Base-by-base conservation (phyloP, 2,329 filamentous ascomycete species). In the Plectosphaerella plurivora region DNA sequence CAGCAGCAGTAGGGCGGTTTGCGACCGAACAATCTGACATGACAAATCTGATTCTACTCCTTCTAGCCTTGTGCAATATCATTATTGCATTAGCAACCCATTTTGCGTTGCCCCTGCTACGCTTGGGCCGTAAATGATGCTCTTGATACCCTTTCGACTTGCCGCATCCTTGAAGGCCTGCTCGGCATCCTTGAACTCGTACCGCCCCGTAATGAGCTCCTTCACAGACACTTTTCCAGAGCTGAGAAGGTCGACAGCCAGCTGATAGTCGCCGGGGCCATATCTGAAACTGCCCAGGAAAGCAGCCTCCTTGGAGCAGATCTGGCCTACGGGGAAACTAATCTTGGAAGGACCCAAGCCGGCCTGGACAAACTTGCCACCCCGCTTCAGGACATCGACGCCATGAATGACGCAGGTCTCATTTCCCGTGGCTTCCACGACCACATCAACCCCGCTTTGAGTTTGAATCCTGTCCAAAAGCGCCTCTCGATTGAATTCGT, bases 271-370 rank as follows among this genome's bases (percentile, higher is more conserved):
- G 1, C 53, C 55, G 1, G 57, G 33, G 3, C 53, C 78, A 58
- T 82, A 82, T 45, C 79, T 68, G 64, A 82, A 82, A 55, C 87
- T 91, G 16, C 92, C 92, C 65, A 87, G 89, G 46, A 89, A 79
- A 12, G 86, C 94, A 50, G 96, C 77, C 75, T 97, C 93, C 74
- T 96, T 97, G 49, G 85, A 79, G 68, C 91, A 94, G 65, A 94
- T 78, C 5, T 88, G 86, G 81, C 92, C 88, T 66, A 97, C 95
- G 47, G 92, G 93, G 75, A 96, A 96, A 5, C 72, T 88, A 67
- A 96, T 91, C 63, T 96, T 89, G 36, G 83, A 59, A 6, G 8
- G 14, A 1, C 75, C 76, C 73, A 80, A 76, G 1, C 78, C 78
- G 1, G 71, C 77, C 55, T 81, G 77, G 1, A 81, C 73, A 61